phyloP scores from a whole-genome alignment of 2,329 filamentous ascomycete genomes.

The Cladosporium austrohemisphaericum region DNA sequence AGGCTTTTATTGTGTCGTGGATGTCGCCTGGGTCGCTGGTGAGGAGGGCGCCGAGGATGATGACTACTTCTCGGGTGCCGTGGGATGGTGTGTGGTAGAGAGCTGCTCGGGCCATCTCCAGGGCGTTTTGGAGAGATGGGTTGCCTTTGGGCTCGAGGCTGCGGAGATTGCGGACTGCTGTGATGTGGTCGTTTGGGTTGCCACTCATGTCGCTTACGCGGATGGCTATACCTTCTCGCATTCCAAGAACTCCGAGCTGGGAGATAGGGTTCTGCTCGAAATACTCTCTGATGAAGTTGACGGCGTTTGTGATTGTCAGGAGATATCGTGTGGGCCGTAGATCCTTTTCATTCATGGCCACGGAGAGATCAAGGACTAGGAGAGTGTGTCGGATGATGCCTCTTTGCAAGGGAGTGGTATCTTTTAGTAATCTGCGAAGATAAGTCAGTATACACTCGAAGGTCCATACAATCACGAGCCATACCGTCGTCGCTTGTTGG shows the following conservation, averaged over 20 bases:
- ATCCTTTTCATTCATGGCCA: conserved; percentile 94
- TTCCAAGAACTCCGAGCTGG: conserved; percentile 86
- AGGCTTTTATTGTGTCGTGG: conserved; percentile 76
- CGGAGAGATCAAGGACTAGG: conserved; percentile 84
- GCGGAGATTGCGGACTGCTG: conserved; percentile 60
- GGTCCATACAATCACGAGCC: neutral
- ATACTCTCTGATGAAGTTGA: conserved; percentile 86
- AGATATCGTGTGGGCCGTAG: conserved; percentile 83
- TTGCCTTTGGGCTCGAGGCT: conserved; percentile 48
- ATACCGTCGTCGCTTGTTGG: conserved; percentile 33
- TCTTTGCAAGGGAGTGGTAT: conserved; percentile 91
- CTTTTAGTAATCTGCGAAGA: conserved; percentile 66
- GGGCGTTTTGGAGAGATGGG: conserved; percentile 75
- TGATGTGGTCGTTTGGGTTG: conserved; percentile 84
- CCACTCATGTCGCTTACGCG: conserved; percentile 85
- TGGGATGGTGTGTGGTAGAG: conserved; percentile 92
- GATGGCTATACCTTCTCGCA: conserved; percentile 86
- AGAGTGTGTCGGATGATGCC: conserved; percentile 97
- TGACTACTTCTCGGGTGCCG: conserved; percentile 86
- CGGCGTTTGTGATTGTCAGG: conserved; percentile 75
- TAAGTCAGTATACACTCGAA: conserved; percentile 23
- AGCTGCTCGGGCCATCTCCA: conserved; percentile 89
- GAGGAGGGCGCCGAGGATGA: conserved; percentile 86
- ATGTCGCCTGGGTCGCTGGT: conserved; percentile 94
- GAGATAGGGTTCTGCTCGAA: conserved; percentile 99